A percentile compares a stretch with the other conserved stretches of the same genome.
Evolutionary conservation across 768 basidiomycete genomes (phyloP).

Genomic region (Boletus bicolor): DNA sequence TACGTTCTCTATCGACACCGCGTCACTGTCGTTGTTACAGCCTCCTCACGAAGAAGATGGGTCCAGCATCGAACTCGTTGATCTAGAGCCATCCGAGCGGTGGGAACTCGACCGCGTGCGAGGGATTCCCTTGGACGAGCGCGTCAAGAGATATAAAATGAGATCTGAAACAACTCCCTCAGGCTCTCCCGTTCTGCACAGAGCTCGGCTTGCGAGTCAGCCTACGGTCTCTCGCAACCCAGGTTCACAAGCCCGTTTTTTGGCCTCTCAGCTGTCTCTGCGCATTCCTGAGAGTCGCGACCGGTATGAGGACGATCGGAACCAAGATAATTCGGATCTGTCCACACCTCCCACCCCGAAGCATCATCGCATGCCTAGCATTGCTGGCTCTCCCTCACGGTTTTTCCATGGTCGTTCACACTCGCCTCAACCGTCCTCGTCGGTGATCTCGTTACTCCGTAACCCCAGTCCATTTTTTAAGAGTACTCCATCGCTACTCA

Average conservation of each 20-base stretch:
- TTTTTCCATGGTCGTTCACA: conserved; percentile 31
- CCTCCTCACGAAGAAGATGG: conserved; percentile 42
- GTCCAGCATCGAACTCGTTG: conserved; percentile 52
- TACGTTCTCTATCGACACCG: conserved; percentile 19
- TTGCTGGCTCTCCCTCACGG: conserved; percentile 31
- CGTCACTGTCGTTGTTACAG: conserved; percentile 15
- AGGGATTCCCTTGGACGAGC: conserved; percentile 42
- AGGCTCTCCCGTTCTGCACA: conserved; percentile 23
- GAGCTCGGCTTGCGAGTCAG: conserved; percentile 30
- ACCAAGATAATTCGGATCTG: conserved; percentile 31
- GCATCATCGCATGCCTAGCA: conserved; percentile 29
- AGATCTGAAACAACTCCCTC: conserved; percentile 30
- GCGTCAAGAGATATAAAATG: conserved; percentile 35
- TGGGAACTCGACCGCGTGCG: conserved; percentile 45
- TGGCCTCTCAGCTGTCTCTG: conserved; percentile 33
- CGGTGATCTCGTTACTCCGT: conserved; percentile 32
- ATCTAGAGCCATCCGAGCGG: conserved; percentile 40
- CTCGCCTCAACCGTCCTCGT: conserved; percentile 34
- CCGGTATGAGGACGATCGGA: conserved; percentile 30
- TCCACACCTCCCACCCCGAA: conserved; percentile 34
- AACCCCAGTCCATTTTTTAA: conserved; percentile 36
- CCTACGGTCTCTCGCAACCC: conserved; percentile 25
- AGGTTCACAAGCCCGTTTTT: conserved; percentile 30
- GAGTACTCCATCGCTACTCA: conserved; percentile 32
- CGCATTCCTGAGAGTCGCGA: conserved; percentile 33